A percentile compares a stretch with the other conserved stretches of the same genome.
Conservation (phyloP, 192 early-diverging fungal species). For the Rhizoclosmatium globosum region DNA sequence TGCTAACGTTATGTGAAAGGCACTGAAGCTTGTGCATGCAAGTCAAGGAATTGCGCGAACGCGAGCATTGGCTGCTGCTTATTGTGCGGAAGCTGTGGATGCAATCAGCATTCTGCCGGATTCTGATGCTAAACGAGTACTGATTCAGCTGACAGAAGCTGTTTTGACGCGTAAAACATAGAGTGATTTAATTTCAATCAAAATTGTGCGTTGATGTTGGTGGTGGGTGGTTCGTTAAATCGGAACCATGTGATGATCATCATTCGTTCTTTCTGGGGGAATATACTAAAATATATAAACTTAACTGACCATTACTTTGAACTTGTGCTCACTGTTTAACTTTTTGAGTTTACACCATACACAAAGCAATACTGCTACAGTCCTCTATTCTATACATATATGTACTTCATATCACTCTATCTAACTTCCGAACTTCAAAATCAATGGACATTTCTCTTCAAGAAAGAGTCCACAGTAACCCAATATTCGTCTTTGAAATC, state of each 20-base stretch:
- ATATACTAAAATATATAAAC: too few species aligned
- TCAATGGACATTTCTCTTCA: too few species aligned
- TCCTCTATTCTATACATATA: too few species aligned
- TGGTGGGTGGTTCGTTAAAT: too few species aligned
- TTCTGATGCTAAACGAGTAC: slow-evolving; percentile 77
- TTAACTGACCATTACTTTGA: too few species aligned
- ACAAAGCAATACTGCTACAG: not conserved
- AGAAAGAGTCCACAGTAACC: not conserved
- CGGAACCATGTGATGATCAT: too few species aligned
- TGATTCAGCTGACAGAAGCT: slow-evolving; percentile 82
- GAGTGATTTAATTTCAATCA: too few species aligned
- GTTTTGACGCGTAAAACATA: slow-evolving; percentile 82
- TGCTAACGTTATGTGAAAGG: slow-evolving; percentile 56
- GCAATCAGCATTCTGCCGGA: slow-evolving; percentile 73
- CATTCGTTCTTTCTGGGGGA: too few species aligned
- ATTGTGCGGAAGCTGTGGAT: slow-evolving; percentile 78
- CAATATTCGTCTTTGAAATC: slow-evolving; percentile 20
- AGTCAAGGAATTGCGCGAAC: slow-evolving; percentile 83
- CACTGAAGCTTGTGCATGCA: slow-evolving; percentile 78
- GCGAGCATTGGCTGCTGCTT: slow-evolving; percentile 73
- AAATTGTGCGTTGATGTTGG: too few species aligned
- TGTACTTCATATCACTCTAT: too few species aligned
- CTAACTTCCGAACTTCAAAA: too few species aligned
- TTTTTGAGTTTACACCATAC: not conserved
- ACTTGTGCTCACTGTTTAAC: too few species aligned